Evolutionary conservation across 768 basidiomycete species (phyloP), one percentile per base, ranked within the genome.

Genomic region (Phlebiopsis flavidoalba): DNA sequence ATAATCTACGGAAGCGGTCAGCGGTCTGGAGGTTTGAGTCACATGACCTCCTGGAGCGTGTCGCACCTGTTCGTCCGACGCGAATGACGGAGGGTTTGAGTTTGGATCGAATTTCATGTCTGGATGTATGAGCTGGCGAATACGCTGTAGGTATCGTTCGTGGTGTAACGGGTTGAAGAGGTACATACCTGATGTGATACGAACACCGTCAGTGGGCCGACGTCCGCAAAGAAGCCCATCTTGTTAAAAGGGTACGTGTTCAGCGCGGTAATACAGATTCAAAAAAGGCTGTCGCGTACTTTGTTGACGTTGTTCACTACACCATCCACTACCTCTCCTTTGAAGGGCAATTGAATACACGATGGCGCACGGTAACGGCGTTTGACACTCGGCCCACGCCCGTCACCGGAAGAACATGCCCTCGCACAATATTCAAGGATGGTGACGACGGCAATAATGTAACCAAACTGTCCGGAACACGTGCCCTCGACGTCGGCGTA

Each of bases 321-420:
- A 0, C 94, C 96, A 72, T 99, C 97, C 17, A 99, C 91, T 4
- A 98, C 96, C 72, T 99, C 96, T 10, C 95, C 95, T 74, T 98
- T 97, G 83, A 98, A 98, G n/a, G 97, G 97, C 74, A n/a, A n/a
- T 98, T 95, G 83, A 97, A 98, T n/a, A n/a, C 19, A 99, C 96
- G 65, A 99, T 94, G 6, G 97, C n/a, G n/a, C 97, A 26, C 90
- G 87, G 75, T 98, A 99, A 58, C 89, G n/a, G 81, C 21, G 94
- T 93, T 64, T 83, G 73, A 99, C n/a, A 99, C 76, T 98, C 93
- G 5, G 97, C 97, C 75, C 96, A n/a, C n/a, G 93, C 1, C 95
- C 96, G 36, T 88, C 94, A 8, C 93, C 93, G 58, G 85, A 50
- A 96, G 77, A 14, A 98, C 83, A 93, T 91, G 8, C 95, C 95